Base-by-base conservation (phyloP, 331 rosid genomes). In the Ulmus americana region DNA sequence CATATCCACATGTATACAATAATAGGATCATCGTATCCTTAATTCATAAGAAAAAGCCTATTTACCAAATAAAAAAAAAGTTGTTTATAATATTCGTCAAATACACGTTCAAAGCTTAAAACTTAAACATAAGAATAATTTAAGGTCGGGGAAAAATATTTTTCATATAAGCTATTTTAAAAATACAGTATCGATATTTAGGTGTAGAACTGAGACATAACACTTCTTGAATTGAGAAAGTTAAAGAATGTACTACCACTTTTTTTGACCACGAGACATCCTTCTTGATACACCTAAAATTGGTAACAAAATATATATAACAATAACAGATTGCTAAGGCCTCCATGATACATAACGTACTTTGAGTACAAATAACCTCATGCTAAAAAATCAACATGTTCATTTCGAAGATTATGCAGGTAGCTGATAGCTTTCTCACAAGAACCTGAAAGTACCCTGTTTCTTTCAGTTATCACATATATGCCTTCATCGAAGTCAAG, bases 381-480 rank as follows among this genome's bases (percentile, higher is more conserved):
- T 59, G 39, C 47, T 51, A 64, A 82, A 44, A 67, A n/a, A 56
- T 15, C 20, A 22, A 58, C 39, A 81, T 39, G 55, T 82, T 82
- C 95, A 96, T 89, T 92, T 5, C 83, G 86, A 65, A 89, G 95
- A 79, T 89, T 85, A 59, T 76, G 70, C 83, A 86, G 72, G 76
- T 85, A 89, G 80, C 86, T 82, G 76, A 86, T 86, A 74, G 90
- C 79, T 79, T 85, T 86, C 72, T 83, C 95, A 63, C 79, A 55
- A 54, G 86, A 79, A 73, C 98, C 98, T 52, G 95, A 89, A 41
- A 89, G 94, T 18, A 92, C 89, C 75, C 95, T 81, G 61, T 74
- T 82, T 80, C 96, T 86, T 77, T 89, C 96, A 20, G 84, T 80
- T 84, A 76, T 85, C 53, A 92, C 98, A 77, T 92, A 96, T 62